Evolutionary conservation across 495 filamentous ascomycete species (phyloP), one percentile per base, ranked within the genome.

Genomic region (Daldinia grandis): DNA sequence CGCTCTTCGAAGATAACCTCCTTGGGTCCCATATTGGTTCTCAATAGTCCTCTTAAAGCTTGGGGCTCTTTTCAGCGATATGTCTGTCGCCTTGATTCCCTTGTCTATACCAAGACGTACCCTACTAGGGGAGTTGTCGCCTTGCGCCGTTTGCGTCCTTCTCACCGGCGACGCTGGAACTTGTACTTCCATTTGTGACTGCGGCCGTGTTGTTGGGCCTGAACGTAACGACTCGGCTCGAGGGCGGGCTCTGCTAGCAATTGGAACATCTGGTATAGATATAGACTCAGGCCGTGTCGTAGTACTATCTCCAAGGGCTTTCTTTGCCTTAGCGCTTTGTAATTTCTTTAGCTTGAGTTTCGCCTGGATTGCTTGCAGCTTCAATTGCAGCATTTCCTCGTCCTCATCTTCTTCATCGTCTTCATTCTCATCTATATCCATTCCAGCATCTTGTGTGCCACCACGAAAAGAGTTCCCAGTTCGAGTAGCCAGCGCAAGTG

Each of bases 91-190:
- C 66, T 85, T 91, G 42, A 93, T 83, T 1, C 93, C 93, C 75
- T 95, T 96, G 76, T 97, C 94, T 50, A 99, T 96, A 2, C 96
- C 95, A 10, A 99, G 79, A 9, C 93, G 74, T 21, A 93, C 87
- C 67, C 96, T 85, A 25, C 90, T 87, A 9, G 95, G 95, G 4
- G 93, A 97, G 44, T 81, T 86, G n/a, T 88, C 89, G 4, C 86
- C 80, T 10, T 84, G 76, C 4, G 72, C 31, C 0, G 78, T 65
- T 27, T 81, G 80, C 14, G 79, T 76, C 63, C 86, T 85, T 69
- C 83, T 84, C 12, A 89, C 84, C 2, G 95, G 95, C 5, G 95
- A 98, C 0, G 91, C 82, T 0, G 95, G 92, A 37, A 98, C 91
- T 76, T 97, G 87, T 4, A 97, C 80, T 2, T 80, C 79, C 50